These are phyloP conservation scores for Avena eriantha DNA, from an alignment of 176 grass and related monocot species.

Conservation along the genomic window DNA sequence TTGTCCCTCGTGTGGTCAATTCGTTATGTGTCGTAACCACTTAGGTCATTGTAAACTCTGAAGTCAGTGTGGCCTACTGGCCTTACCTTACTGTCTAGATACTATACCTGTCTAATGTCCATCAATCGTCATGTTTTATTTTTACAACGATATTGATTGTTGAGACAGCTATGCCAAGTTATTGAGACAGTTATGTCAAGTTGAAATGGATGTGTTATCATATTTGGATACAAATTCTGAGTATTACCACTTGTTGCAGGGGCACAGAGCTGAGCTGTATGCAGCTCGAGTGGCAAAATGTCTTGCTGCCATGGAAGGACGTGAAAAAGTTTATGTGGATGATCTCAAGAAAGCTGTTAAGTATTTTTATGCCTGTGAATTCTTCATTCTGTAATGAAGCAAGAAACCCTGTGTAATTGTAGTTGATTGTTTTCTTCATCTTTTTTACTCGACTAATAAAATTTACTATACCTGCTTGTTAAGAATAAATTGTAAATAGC, in stretches of 20 bases:
- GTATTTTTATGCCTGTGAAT: slow-evolving; percentile 38
- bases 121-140: not conserved
- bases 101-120: not conserved
- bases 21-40: not conserved
- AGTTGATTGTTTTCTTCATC: slow-evolving; percentile 16
- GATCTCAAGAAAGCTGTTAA: slow-evolving; percentile 99
- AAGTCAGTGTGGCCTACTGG: not conserved
- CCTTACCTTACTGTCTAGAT: slow-evolving; percentile 31
- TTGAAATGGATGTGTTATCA: not conserved
- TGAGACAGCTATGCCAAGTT: slow-evolving; percentile 30
- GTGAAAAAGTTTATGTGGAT: slow-evolving; percentile 98
- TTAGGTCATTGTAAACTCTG: slow-evolving; percentile 16
- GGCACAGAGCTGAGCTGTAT: slow-evolving; percentile 96
- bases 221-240: slow-evolving; percentile 37
- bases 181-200: not conserved
- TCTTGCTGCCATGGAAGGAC: slow-evolving; percentile 93
- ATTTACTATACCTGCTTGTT: slow-evolving; percentile 1
- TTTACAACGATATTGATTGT: not conserved
- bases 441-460: slow-evolving; percentile 38
- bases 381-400: slow-evolving; percentile 36
- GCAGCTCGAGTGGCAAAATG: slow-evolving; percentile 99
- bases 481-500: slow-evolving; percentile 17
- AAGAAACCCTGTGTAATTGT: slow-evolving; percentile 23
- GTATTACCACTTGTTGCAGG: slow-evolving; percentile 54
- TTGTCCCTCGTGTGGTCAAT: not conserved